A percentile compares a stretch with the other conserved stretches of the same genome.
These are phyloP conservation scores for Metschnikowia henanensis DNA, from an alignment of 805 yeast species.

Conservation along the genomic window DNA sequence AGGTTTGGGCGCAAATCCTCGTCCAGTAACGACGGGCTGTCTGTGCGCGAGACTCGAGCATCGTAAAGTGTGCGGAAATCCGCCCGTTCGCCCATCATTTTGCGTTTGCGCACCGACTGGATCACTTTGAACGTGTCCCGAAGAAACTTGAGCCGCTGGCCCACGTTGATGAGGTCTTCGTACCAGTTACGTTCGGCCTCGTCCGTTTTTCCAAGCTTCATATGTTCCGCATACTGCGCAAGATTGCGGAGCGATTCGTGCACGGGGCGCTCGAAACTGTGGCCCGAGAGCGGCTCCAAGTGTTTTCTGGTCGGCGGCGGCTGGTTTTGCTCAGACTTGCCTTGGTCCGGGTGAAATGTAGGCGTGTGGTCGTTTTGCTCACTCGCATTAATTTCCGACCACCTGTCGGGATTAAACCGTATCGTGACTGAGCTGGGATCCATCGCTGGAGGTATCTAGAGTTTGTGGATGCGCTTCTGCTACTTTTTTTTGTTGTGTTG, in stretches of 20 bases:
- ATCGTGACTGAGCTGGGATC: conserved; percentile 15
- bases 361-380: conserved; percentile 1
- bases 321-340: background rate
- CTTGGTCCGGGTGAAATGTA: background rate
- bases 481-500: background rate
- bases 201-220: background rate
- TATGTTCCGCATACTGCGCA: conserved; percentile 2
- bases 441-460: too few relatives aligned
- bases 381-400: conserved; percentile 13
- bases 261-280: conserved; percentile 14
- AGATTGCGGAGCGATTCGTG: conserved; percentile 14
- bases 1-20: conserved; percentile 11
- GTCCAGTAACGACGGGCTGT: conserved; percentile 17
- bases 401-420: conserved; percentile 17
- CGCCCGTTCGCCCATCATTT: conserved; percentile 18
- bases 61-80: conserved; percentile 17
- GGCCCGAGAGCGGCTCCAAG: conserved; percentile 7
- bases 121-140: conserved; percentile 21
- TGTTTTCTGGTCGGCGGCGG: conserved; percentile 8
- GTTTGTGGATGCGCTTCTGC: too few relatives aligned
- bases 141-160: conserved; percentile 19
- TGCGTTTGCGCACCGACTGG: conserved; percentile 20
- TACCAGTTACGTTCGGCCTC: conserved; percentile 17
- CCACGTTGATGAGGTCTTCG: conserved; percentile 18
- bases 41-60: conserved; percentile 8